Evolutionary conservation across 208 protist species (phyloP), one percentile per base, ranked within the genome.

Genomic region (Leishmania aethiopica): DNA sequence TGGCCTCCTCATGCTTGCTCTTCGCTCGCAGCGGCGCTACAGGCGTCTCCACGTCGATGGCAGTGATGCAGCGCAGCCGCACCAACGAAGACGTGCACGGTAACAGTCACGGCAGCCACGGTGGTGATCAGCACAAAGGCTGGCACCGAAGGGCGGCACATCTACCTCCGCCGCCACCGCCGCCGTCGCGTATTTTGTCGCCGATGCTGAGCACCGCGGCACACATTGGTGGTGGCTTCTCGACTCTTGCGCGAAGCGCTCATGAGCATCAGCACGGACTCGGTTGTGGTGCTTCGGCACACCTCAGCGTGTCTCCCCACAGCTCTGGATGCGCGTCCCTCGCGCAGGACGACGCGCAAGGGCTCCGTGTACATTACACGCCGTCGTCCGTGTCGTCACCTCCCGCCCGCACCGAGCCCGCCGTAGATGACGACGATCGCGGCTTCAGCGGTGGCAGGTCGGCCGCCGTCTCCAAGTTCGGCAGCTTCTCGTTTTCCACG

Each of bases 111-210:
- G 32, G 40, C 37, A 67, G 55, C 53, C 4, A 53, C 32, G 28
- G 57, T 13, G 8, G 71, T 7, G 55, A 49, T 22, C 11, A 32
- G 60, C 60, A 37, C 53, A 2, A n/a, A 35, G 25, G 51, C 45
- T 49, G 10, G 17, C 15, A 42, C 4, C 35, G 66, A 71, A 71
- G 5, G 37, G 32, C 32, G 13, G n/a, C 47, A 28, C 71, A 22
- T 37, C 47, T 70, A 10, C 75, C 55, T 2, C 80, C 80, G n/a
- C 75, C 75, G 1, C 80, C 75, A 22, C 84, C 74, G 5, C 84
- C 74, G 32, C 51, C 69, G 28, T 84, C 78, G 10, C 76, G 70
- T 51, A 84, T 73, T 40, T 77, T 72, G 45, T 78, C 76, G 10
- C 69, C 81, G 13, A 77, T 81, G 32, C 35, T 66, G 47, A 62